Percentiles rank a stretch among this genome's conserved stretches.
Conservation (phyloP, 345 rosid genomes). For the Isatis tinctoria region DNA sequence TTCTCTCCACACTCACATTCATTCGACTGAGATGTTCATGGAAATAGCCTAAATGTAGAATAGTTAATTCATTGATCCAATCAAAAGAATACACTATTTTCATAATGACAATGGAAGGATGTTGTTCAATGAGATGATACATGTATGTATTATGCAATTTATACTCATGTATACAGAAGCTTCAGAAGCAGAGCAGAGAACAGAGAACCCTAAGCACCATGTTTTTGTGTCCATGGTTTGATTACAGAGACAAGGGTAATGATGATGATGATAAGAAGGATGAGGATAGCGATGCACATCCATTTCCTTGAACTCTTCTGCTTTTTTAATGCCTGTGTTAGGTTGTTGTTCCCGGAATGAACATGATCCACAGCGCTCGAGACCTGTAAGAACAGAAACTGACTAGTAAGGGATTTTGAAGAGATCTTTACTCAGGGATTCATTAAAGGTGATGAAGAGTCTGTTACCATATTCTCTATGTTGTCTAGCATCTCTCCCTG, state of each 20-base stretch:
- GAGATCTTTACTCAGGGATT: not conserved
- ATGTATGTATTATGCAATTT: conserved; percentile 18
- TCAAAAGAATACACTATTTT: conserved; percentile 22
- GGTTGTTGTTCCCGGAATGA: conserved; percentile 68
- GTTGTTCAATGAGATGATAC: not conserved
- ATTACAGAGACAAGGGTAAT: conserved; percentile 61
- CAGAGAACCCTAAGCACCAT: conserved; percentile 51
- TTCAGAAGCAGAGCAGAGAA: not conserved
- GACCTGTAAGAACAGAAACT: conserved; percentile 43
- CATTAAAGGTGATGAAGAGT: not conserved
- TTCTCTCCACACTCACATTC: not conserved
- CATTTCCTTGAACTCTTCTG: conserved; percentile 88
- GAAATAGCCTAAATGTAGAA: not conserved
- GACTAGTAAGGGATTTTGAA: not conserved
- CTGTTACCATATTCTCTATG: conserved; percentile 78
- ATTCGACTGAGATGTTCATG: not conserved
- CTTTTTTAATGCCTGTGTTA: conserved; percentile 61
- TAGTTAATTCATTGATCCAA: not conserved
- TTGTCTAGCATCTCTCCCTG: conserved; percentile 93
- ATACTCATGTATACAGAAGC: conserved; percentile 25
- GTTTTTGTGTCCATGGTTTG: conserved; percentile 76
- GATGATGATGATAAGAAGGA: conserved; percentile 70
- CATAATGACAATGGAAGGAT: conserved; percentile 3
- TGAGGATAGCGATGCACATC: conserved; percentile 84
- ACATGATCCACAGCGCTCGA: conserved; percentile 92